Evolutionary conservation across 805 yeast genomes (phyloP), one percentile per base, ranked within the genome.

Genomic region (Sugiyamaella mastotermitis): DNA sequence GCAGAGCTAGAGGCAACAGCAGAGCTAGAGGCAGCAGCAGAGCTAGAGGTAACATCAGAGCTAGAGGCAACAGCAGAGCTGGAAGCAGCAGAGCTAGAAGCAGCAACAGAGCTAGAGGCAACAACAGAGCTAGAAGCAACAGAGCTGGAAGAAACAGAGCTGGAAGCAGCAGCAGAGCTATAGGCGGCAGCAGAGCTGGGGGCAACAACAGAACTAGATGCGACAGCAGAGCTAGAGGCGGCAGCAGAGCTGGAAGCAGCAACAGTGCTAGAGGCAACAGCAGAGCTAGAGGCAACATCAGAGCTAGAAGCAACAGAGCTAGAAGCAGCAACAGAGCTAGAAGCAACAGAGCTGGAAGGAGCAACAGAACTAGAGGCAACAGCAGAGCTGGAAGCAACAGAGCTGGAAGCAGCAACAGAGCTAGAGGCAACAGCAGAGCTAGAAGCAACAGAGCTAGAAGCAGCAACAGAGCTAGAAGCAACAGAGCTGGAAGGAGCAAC

Each of bases 221-320:
- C n/a, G n/a, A n/a, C n/a, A n/a, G n/a, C n/a, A n/a, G n/a, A n/a
- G n/a, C 35, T 13, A 25, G 35, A 15, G n/a, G 33, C 22, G 18
- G 26, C n/a, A 16, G 21, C 24, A 30, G 33, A 30, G 33, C 33
- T 31, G 7, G 34, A 31, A 5, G 34, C n/a, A 24, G 29, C 35
- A 21, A 15, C 31, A 23, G 33, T 22, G 29, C 39, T 18, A 19
- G 43, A 13, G 27, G 32, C n/a, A 20, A 21, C 19, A n/a, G 35
- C 15, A 28, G 45, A 23, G 25, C 26, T 24, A 18, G 45, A 14
- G n/a, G n/a, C n/a, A n/a, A n/a, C n/a, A n/a, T n/a, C n/a, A n/a
- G n/a, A n/a, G n/a, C n/a, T n/a, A 9, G 38, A 14, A 17, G 21
- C 20, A 5, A 4, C 5, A 8, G 34, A 17, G 26, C 34, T 31